Percentiles rank a stretch among this genome's conserved stretches.
phyloP scores from a whole-genome alignment of 106 monocot genomes.

The Acanthochlamys bracteata region DNA sequence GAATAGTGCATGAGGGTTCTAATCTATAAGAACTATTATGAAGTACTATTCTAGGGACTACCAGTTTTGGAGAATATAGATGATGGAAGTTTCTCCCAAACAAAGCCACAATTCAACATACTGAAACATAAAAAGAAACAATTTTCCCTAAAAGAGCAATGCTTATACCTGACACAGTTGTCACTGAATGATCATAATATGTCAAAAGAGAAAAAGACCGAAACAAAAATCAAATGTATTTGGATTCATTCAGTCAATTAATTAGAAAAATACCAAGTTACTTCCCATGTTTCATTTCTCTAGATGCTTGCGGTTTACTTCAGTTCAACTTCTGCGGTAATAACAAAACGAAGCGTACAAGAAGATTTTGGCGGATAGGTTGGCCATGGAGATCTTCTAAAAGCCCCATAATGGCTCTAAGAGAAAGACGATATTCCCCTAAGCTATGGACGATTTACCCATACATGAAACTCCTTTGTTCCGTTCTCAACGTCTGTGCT shows the following conservation, averaged over 20 bases:
- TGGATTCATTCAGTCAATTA: background rate
- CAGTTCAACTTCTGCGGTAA: background rate
- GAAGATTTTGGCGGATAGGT: no score
- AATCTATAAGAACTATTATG: no score
- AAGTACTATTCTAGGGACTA: no score
- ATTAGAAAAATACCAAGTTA: constrained; percentile 5
- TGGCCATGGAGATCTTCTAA: no score
- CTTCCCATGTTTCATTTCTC: constrained; percentile 51
- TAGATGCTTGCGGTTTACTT: background rate
- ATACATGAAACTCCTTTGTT: no score
- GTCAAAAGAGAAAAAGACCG: background rate
- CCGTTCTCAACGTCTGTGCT: background rate
- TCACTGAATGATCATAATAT: background rate
- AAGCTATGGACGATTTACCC: background rate
- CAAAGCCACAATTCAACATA: constrained; percentile 99
- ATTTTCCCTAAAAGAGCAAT: background rate
- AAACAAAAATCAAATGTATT: no score
- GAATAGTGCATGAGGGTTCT: no score
- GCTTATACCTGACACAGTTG: background rate
- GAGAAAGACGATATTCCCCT: background rate
- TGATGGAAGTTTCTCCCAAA: constrained; percentile 91
- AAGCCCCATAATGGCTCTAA: background rate
- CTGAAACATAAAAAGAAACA: constrained; percentile 23
- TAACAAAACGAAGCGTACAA: background rate
- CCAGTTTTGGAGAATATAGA: constrained; percentile 95